phyloP scores from a whole-genome alignment of 2,329 filamentous ascomycete species.

The Aspergillus calidoustus region DNA sequence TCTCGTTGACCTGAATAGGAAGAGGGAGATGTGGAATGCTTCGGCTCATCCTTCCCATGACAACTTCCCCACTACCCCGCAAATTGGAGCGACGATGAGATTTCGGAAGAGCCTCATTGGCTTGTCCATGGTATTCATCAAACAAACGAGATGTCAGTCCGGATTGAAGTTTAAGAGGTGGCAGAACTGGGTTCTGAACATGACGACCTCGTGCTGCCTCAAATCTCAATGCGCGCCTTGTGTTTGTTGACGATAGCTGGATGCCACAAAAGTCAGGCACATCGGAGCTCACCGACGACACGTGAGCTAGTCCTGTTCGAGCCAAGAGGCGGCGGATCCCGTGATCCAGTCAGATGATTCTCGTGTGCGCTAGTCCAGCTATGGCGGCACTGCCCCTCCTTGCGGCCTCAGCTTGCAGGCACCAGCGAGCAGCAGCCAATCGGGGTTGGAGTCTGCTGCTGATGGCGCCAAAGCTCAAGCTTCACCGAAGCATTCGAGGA shows the following conservation, averaged over 20 bases:
- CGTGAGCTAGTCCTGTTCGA: neutral
- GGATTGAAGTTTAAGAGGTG: neutral
- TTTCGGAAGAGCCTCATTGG: neutral
- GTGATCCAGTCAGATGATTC: conserved; percentile 9
- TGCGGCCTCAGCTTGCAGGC: conserved; percentile 10
- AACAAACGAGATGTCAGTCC: neutral
- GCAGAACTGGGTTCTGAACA: neutral
- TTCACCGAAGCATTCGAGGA: neutral
- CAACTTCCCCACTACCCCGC: neutral
- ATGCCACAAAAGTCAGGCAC: neutral
- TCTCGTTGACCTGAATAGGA: no score
- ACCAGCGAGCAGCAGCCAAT: neutral
- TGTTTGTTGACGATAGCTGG: neutral
- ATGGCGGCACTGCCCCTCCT: neutral
- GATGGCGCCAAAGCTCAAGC: neutral
- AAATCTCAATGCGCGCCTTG: neutral
- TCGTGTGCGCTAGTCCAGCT: neutral
- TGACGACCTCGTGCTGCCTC: neutral
- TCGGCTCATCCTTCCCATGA: neutral
- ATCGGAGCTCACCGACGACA: neutral
- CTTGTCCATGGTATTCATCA: neutral
- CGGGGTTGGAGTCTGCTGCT: no score
- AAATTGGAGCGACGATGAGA: neutral
- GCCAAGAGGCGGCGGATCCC: neutral
- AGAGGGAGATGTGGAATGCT: neutral